A percentile compares a stretch with the other conserved stretches of the same genome.
These are phyloP conservation scores for Epichloe glyceriae DNA, from an alignment of 2,329 filamentous ascomycete genomes.

Conservation along the genomic window DNA sequence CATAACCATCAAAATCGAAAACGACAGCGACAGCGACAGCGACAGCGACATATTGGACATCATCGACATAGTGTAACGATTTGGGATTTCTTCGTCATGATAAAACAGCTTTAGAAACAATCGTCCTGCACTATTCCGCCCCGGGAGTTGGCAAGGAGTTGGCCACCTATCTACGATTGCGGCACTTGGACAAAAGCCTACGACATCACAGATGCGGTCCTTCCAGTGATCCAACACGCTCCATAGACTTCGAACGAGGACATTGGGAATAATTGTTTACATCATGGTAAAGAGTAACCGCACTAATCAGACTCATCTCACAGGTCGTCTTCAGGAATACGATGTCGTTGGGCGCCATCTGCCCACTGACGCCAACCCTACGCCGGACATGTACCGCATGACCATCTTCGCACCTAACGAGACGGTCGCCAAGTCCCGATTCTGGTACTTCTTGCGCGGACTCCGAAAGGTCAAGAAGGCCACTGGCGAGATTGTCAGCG, in stretches of 20 bases:
- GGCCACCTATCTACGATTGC: not conserved
- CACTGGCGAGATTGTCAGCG: conserved; percentile 95
- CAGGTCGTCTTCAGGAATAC: conserved; percentile 99
- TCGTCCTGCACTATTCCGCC: no score
- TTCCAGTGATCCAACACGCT: not conserved
- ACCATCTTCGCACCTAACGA: conserved; percentile 97
- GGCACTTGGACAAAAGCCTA: not conserved
- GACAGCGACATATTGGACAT: not conserved
- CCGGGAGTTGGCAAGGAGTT: not conserved
- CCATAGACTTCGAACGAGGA: not conserved
- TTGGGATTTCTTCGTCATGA: no score
- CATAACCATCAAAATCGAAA: not conserved
- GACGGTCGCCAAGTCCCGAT: conserved; percentile 98
- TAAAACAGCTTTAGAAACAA: no score
- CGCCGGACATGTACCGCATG: conserved; percentile 99
- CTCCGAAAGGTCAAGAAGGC: conserved; percentile 99
- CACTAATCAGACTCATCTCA: conserved; percentile 2
- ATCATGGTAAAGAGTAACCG: not conserved
- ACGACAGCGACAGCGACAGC: not conserved
- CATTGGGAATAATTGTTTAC: no score
- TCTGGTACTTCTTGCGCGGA: conserved; percentile 99
- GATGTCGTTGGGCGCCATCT: conserved; percentile 99
- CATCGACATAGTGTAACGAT: not conserved
- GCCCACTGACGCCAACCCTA: conserved; percentile 93
- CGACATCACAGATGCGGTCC: not conserved